Percentiles rank a stretch among this genome's conserved stretches.
Conservation (phyloP, 345 rosid genomes). For the Citropsis articulata region DNA sequence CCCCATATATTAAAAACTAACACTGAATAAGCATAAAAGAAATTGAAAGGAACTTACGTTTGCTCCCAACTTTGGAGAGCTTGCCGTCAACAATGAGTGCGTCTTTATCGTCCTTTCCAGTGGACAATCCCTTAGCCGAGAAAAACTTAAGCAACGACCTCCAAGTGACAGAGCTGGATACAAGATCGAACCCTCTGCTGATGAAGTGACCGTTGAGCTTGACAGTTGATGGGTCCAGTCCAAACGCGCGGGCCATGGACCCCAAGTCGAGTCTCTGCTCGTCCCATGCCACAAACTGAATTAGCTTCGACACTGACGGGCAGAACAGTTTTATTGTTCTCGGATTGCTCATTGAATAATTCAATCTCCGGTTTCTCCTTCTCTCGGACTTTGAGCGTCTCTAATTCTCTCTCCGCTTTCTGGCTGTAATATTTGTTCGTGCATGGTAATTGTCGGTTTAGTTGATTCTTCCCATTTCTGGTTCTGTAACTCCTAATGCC, state of each 20-base stretch:
- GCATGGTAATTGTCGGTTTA: too few relatives aligned
- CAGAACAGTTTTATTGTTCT: conserved; percentile 57
- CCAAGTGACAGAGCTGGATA: conserved; percentile 80
- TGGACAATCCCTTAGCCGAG: conserved; percentile 69
- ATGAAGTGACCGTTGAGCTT: conserved; percentile 84
- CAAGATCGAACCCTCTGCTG: conserved; percentile 65
- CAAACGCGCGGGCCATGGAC: conserved; percentile 59
- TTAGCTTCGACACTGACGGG: conserved; percentile 47
- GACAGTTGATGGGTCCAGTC: conserved; percentile 65
- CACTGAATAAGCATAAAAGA: not conserved
- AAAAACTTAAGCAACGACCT: conserved; percentile 68
- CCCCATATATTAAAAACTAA: too few relatives aligned
- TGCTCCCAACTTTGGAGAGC: conserved; percentile 52
- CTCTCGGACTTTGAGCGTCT: not conserved
- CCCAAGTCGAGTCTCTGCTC: conserved; percentile 69
- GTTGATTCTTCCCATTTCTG: too few relatives aligned
- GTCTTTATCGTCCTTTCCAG: conserved; percentile 47
- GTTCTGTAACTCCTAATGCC: too few relatives aligned
- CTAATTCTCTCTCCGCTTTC: not conserved
- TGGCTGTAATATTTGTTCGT: not conserved
- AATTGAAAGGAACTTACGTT: conserved; percentile 38
- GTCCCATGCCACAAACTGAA: conserved; percentile 39
- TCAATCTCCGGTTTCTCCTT: not conserved
- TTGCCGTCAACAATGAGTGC: conserved; percentile 73
- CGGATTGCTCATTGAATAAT: conserved; percentile 25